Base-by-base conservation (phyloP, 805 yeast genomes). In the Yamadazyma akitaensis region DNA sequence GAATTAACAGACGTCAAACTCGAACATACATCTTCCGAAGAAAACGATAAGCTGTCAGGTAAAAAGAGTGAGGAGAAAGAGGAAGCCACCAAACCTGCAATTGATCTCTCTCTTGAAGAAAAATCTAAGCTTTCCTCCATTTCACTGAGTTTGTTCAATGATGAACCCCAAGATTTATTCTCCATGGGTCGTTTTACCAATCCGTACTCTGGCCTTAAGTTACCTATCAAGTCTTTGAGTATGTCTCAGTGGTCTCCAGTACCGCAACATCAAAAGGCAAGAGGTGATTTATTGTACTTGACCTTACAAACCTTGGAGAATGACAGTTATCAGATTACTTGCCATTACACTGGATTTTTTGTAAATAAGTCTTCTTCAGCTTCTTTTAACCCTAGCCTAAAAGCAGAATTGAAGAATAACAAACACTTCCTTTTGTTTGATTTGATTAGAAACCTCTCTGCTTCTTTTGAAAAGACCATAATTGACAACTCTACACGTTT, bases 171-270 rank as follows among this genome's bases (percentile, higher is more conserved):
- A 31, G 47, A 55, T 37, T 42, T 60, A 38, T 47, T 43, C 38
- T 45, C 48, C 2, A 58, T 62, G 44, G 68, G 76, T 2, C 55
- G 60, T 4, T 64, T 65, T 14, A 60, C 63, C 21, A 56, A 64
- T 12, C 52, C 68, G 13, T 58, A 58, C 37, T 53, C 53, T 30
- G 49, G 57, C 37, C 54, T 72, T 42, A 57, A 63, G 32, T 68
- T 76, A 17, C 85, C 92, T 8, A 67, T 94, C 50, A 78, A 74
- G 53, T 68, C 78, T 0, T 65, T 81, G 40, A 60, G 70, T 44
- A 62, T 89, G 42, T 87, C 96, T 12, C 79, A 80, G 44, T 92
- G 96, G 94, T 84, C 87, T 53, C 96, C 97, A 3, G 89, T 89
- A 12, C 84, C 92, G 26, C 71, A 84, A 14, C 67, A 72, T 43